Evolutionary conservation across 495 filamentous ascomycete genomes (phyloP).

Genomic region (Cladorrhinum samala): DNA sequence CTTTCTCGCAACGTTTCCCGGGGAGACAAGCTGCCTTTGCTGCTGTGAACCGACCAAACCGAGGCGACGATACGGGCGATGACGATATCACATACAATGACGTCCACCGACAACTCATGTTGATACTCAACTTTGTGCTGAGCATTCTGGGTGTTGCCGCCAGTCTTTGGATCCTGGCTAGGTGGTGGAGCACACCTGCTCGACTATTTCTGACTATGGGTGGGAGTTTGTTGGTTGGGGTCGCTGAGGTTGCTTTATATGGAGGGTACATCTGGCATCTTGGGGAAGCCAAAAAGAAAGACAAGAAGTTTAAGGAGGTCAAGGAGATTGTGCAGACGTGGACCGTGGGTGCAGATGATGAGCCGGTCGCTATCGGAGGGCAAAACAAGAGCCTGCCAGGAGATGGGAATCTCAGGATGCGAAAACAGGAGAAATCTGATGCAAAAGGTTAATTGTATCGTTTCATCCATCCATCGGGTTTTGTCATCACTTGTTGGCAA

Average conservation of each 20-base stretch:
- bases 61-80: constrained; percentile 38
- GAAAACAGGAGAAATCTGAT: constrained; percentile 19
- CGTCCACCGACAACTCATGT: constrained; percentile 65
- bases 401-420: constrained; percentile 27
- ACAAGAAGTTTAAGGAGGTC: constrained; percentile 58
- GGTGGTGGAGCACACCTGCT: constrained; percentile 63
- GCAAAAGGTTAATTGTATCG: not conserved
- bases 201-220: constrained; percentile 64
- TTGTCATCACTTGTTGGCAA: not conserved
- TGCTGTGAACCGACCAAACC: constrained; percentile 35
- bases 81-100: constrained; percentile 59
- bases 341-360: constrained; percentile 42
- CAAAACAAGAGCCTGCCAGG: constrained; percentile 3
- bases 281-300: constrained; percentile 60
- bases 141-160: constrained; percentile 64
- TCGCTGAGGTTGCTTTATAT: constrained; percentile 86
- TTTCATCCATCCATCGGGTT: not conserved
- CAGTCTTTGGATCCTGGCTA: constrained; percentile 66
- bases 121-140: constrained; percentile 68
- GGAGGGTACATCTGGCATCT: constrained; percentile 77
- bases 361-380: constrained; percentile 28
- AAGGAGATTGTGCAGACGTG: constrained; percentile 65
- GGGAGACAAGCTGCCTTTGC: constrained; percentile 44
- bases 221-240: constrained; percentile 63
- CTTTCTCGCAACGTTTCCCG: constrained; percentile 55